Conservation (phyloP, 345 rosid genomes). For the Brassica nigra region DNA sequence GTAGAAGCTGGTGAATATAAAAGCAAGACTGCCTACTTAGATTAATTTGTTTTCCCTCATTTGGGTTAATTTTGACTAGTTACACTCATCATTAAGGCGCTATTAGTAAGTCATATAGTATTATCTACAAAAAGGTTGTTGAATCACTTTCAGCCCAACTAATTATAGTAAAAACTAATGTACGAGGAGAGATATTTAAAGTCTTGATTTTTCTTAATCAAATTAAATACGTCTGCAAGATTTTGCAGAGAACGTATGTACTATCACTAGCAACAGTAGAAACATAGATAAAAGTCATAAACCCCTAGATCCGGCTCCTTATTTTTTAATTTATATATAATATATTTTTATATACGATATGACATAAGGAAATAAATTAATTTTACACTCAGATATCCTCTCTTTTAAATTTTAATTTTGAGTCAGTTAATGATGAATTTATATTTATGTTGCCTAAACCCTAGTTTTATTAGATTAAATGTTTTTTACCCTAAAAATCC, state of each 20-base stretch:
- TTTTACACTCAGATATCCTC: neutral
- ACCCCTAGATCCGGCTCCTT: slow-evolving; percentile 38
- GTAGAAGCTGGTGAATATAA: neutral
- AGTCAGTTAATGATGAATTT: neutral
- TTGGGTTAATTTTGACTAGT: neutral
- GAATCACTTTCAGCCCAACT: slow-evolving; percentile 16
- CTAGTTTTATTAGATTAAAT: neutral
- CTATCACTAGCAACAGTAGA: slow-evolving; percentile 37
- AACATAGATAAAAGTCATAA: slow-evolving; percentile 38
- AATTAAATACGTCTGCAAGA: slow-evolving; percentile 39
- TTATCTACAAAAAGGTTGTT: neutral
- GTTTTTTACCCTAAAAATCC: neutral
- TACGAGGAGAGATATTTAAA: slow-evolving; percentile 37
- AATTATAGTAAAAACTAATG: slow-evolving; percentile 28
- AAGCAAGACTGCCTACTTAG: neutral
- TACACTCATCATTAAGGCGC: neutral
- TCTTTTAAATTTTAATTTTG: neutral
- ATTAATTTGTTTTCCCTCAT: neutral
- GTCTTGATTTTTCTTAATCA: slow-evolving; percentile 26
- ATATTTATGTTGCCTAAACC: slow-evolving; percentile 8
- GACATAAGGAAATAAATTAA: neutral
- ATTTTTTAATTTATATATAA: slow-evolving; percentile 18
- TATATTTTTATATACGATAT: slow-evolving; percentile 8
- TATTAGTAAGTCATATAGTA: neutral
- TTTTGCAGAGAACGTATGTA: slow-evolving; percentile 37